These are phyloP conservation scores for Diaporthe ampelina DNA, from an alignment of 2,329 filamentous ascomycete genomes.

Conservation along the genomic window DNA sequence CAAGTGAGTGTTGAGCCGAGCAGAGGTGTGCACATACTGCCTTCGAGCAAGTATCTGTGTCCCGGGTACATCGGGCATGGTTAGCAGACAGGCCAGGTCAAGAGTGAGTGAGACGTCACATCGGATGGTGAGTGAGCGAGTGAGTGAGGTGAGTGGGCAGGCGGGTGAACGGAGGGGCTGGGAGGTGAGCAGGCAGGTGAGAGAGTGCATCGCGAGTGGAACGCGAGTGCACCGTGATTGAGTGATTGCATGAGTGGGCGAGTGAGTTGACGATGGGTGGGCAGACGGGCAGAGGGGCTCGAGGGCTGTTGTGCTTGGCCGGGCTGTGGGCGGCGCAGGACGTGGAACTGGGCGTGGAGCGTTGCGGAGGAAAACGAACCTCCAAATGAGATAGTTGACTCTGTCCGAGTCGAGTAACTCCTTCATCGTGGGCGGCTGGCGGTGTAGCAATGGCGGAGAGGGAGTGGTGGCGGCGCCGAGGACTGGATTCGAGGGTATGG, in stretches of 20 bases:
- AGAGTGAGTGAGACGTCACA: conserved; percentile 42
- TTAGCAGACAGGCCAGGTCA: conserved; percentile 45
- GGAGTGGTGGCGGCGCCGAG: conserved; percentile 28
- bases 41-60: conserved; percentile 71
- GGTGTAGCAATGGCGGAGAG: conserved; percentile 41
- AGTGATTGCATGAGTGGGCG: not conserved
- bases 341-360: conserved; percentile 41
- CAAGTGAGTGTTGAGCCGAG: conserved; percentile 28
- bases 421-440: conserved; percentile 63
- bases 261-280: not conserved
- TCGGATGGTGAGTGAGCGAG: conserved; percentile 21
- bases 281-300: not conserved
- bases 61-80: conserved; percentile 20
- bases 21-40: conserved; percentile 63
- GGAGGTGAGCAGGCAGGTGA: conserved; percentile 1
- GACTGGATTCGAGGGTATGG: not conserved
- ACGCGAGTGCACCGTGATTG: not conserved
- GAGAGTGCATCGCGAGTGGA: not conserved
- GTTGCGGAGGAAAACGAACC: conserved; percentile 63
- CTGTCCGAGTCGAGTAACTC: conserved; percentile 75
- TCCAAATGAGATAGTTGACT: conserved; percentile 80
- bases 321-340: conserved; percentile 31
- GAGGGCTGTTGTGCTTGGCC: conserved; percentile 27
- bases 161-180: not conserved
- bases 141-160: not conserved